These are phyloP conservation scores for Phytophthora cactorum DNA, from an alignment of 352 stramenopile species.

Conservation along the genomic window DNA sequence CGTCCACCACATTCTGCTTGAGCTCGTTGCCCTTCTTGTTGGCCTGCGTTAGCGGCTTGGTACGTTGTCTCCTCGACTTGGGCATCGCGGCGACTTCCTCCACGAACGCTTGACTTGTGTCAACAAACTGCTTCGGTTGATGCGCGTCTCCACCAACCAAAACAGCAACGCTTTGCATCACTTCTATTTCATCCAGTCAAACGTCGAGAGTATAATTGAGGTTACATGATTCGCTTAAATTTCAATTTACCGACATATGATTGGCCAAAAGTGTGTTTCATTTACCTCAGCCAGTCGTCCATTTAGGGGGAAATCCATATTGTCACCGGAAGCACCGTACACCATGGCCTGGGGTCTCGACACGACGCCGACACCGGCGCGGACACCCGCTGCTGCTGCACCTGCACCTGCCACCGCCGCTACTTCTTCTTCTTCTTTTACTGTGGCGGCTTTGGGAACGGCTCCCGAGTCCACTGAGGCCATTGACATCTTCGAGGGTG, in stretches of 20 bases:
- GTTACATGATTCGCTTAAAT: constrained; percentile 35
- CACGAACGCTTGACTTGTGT: constrained; percentile 19
- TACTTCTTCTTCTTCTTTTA: constrained; percentile 5
- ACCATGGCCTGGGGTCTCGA: constrained; percentile 74
- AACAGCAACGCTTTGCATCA: constrained; percentile 24
- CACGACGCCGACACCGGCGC: constrained; percentile 36
- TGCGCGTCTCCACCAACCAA: constrained; percentile 62
- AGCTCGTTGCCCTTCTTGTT: constrained; percentile 97
- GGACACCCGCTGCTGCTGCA: constrained; percentile 21
- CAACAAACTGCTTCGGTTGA: constrained; percentile 18
- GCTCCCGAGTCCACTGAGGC: constrained; percentile 41
- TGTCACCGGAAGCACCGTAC: constrained; percentile 25
- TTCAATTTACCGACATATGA: not conserved
- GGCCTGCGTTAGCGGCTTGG: constrained; percentile 94
- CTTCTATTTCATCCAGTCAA: constrained; percentile 54
- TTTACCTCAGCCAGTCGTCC: constrained; percentile 58
- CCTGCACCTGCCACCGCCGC: not conserved
- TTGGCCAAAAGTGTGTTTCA: constrained; percentile 48
- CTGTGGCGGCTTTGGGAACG: constrained; percentile 21
- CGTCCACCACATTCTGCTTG: constrained; percentile 95
- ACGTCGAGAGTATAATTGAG: not conserved
- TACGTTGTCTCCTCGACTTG: constrained; percentile 87
- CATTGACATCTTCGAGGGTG: constrained; percentile 79
- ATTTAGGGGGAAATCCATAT: constrained; percentile 29
- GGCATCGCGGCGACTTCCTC: constrained; percentile 58